Evolutionary conservation across 1,284 basidiomycete species (phyloP), one percentile per base, ranked within the genome.

Genomic region (Pseudozyma hubeiensis): DNA sequence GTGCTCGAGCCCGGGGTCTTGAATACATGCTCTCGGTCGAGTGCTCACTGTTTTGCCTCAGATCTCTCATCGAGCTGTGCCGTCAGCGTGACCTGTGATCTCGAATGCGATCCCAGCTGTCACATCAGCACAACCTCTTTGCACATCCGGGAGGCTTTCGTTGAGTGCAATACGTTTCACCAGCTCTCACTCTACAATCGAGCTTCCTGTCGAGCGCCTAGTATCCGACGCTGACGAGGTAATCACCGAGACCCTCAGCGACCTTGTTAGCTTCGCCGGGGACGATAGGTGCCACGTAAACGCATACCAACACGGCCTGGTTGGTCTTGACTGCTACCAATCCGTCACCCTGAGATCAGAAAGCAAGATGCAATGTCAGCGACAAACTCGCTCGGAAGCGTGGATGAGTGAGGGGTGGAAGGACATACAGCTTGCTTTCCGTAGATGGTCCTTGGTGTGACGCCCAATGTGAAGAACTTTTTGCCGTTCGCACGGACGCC

Each of bases 291-390:
- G 88, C 87, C 0, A 78, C 74, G 86, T 97, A 97, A 80, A 91
- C 90, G 13, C 90, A 89, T 29, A 98, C 90, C 62, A 98, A 88
- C 68, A 97, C 88, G 5, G 93, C 93, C 83, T 94, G 92, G 77
- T 89, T 92, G 30, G 94, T 97, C 88, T 93, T 93, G 64, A 93
- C 91, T 70, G 95, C 83, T 66, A 94, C 87, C 62, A 88, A 88
- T 2, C 95, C 96, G 84, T 93, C 90, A 31, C 88, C 89, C 93
- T 96, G 24, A 24, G 4, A 24, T 2, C 24, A 24, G 4, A 2
- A 24, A 24, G 41, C 7, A n/a, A 50, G 11, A 16, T 17, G 11
- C 24, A 24, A 24, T 24, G 24, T 24, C 24, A 24, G 24, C 24
- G 24, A 24, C 24, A 24, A 24, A 24, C 24, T 24, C 24, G 24